Percentiles rank a stretch among this genome's conserved stretches.
Evolutionary conservation across 2,329 filamentous ascomycete genomes (phyloP).

Genomic region (Paracoccidioides brasiliensis): DNA sequence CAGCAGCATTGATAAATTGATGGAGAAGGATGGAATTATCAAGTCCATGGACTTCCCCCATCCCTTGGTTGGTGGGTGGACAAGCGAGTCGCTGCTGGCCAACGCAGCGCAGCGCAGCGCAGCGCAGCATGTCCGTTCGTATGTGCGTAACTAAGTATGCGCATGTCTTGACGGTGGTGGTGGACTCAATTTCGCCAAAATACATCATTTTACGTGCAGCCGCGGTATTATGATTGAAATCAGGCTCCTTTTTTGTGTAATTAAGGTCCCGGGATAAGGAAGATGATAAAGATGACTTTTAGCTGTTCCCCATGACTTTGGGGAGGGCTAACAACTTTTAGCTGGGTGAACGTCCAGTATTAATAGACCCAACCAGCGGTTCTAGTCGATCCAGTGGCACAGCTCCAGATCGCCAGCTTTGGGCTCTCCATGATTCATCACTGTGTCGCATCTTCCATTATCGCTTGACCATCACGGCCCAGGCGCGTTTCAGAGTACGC

Average conservation of each 20-base stretch:
- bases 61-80: neutral
- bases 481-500: constrained; percentile 4
- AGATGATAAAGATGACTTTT: neutral
- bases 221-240: neutral
- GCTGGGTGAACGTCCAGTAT: neutral
- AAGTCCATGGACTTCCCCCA: neutral
- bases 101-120: constrained; percentile 1
- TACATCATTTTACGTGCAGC: neutral
- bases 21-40: neutral
- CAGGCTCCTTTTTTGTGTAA: neutral
- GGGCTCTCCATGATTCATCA: constrained; percentile 1
- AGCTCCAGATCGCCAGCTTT: neutral
- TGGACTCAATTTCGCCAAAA: neutral
- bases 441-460: neutral
- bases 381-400: constrained; percentile 3
- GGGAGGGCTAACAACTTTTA: neutral
- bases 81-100: neutral
- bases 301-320: neutral
- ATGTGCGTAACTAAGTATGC: too few species aligned
- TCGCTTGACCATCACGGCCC: neutral
- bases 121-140: neutral
- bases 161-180: neutral
- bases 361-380: constrained; percentile 1
- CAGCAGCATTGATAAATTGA: neutral
- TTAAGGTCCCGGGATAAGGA: neutral